These are phyloP conservation scores for Agaricales sp. DNA, from an alignment of 1,284 basidiomycete species.

Conservation along the genomic window DNA sequence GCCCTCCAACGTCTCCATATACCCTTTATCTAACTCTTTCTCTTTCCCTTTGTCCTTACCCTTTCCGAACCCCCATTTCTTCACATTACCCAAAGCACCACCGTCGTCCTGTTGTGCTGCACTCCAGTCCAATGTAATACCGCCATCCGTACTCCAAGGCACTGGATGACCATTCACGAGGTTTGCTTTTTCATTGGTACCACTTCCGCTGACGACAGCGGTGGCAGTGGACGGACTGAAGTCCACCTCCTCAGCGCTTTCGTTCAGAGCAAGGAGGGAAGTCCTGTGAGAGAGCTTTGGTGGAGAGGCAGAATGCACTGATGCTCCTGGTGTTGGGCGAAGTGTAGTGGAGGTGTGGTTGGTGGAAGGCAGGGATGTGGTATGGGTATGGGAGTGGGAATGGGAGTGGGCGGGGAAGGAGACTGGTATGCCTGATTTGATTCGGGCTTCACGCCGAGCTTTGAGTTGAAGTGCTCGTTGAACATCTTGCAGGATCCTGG, in stretches of 20 bases:
- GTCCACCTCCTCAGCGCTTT: constrained; percentile 41
- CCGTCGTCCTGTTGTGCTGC: constrained; percentile 12
- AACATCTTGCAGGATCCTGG: constrained; percentile 63
- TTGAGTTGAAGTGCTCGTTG: constrained; percentile 61
- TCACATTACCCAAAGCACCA: no score
- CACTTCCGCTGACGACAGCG: constrained; percentile 23
- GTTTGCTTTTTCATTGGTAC: constrained; percentile 3
- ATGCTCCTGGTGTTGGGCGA: no score
- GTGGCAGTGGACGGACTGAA: constrained; percentile 58
- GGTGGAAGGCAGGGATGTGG: constrained; percentile 17
- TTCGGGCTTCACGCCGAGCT: constrained; percentile 57
- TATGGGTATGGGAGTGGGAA: constrained; percentile 6
- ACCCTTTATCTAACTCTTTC: background rate
- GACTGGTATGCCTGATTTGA: constrained; percentile 23
- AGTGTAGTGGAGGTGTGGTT: constrained; percentile 16
- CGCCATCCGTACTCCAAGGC: constrained; percentile 55
- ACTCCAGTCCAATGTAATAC: constrained; percentile 62
- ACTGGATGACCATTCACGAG: constrained; percentile 36
- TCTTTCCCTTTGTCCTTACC: background rate
- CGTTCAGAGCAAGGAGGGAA: constrained; percentile 16
- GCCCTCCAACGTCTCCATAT: constrained; percentile 37
- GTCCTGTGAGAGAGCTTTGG: constrained; percentile 18
- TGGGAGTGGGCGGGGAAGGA: background rate
- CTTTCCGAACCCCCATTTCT: background rate
- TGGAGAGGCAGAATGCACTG: constrained; percentile 24